phyloP scores from a whole-genome alignment of 352 stramenopile genomes.

The Pythium plurisporium region DNA sequence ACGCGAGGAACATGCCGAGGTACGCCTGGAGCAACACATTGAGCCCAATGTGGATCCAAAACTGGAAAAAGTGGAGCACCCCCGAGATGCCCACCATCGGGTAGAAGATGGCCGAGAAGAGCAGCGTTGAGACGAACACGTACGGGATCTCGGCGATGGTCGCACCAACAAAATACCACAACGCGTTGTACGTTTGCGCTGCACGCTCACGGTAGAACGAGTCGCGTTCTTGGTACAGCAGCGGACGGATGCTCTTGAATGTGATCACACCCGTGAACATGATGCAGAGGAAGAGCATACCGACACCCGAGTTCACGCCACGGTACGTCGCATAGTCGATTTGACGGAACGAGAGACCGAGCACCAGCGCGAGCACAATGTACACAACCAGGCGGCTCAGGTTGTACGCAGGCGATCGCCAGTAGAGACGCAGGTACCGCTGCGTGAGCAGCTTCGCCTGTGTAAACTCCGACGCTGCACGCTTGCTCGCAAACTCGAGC shows the following conservation, averaged over 20 bases:
- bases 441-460: conserved; percentile 46
- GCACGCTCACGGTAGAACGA: conserved; percentile 87
- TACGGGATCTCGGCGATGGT: conserved; percentile 69
- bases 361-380: conserved; percentile 72
- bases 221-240: conserved; percentile 79
- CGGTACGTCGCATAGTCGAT: conserved; percentile 46
- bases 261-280: conserved; percentile 80
- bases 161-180: conserved; percentile 54
- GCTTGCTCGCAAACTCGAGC: conserved; percentile 28
- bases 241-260: conserved; percentile 68
- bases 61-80: conserved; percentile 4
- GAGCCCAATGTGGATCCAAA: conserved; percentile 22
- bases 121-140: conserved; percentile 11
- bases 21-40: conserved; percentile 27
- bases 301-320: conserved; percentile 55
- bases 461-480: conserved; percentile 13
- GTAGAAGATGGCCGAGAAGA: conserved; percentile 35
- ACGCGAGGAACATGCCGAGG: conserved; percentile 21
- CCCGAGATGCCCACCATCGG: conserved; percentile 30
- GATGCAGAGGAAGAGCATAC: conserved; percentile 83
- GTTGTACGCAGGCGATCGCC: conserved; percentile 85
- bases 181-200: conserved; percentile 68
- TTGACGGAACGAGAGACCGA: conserved; percentile 63
- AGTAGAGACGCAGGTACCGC: conserved; percentile 56
- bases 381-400: conserved; percentile 70